A percentile compares a stretch with the other conserved stretches of the same genome.
Conservation (phyloP, 805 yeast genomes). For the Kluyveromyces siamensis region DNA sequence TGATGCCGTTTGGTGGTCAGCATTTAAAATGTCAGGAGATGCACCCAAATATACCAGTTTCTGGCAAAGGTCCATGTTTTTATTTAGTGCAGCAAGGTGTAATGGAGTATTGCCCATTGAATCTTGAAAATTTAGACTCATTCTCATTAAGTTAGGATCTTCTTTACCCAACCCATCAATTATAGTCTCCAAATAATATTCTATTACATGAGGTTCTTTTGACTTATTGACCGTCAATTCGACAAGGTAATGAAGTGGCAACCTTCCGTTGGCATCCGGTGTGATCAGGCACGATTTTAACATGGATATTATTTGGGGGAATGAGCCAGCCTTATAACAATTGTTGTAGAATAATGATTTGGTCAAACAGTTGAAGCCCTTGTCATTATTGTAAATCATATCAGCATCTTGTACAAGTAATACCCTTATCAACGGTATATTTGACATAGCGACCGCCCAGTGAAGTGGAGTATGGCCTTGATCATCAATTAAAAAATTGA, state of each 20-base stretch:
- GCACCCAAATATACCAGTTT: slow-evolving; percentile 26
- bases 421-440: slow-evolving; percentile 48
- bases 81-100: slow-evolving; percentile 52
- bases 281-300: slow-evolving; percentile 58
- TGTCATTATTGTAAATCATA: slow-evolving; percentile 40
- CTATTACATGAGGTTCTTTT: slow-evolving; percentile 39
- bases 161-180: slow-evolving; percentile 33
- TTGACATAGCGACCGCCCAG: slow-evolving; percentile 81
- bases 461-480: slow-evolving; percentile 78
- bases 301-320: slow-evolving; percentile 47
- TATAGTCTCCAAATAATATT: slow-evolving; percentile 46
- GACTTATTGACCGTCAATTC: slow-evolving; percentile 43
- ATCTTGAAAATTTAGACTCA: slow-evolving; percentile 69
- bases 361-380: slow-evolving; percentile 64
- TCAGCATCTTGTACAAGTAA: slow-evolving; percentile 51
- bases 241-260: slow-evolving; percentile 63
- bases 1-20: slow-evolving; percentile 24
- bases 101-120: slow-evolving; percentile 77
- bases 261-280: slow-evolving; percentile 62
- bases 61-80: slow-evolving; percentile 25
- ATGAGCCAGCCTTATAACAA: slow-evolving; percentile 55
- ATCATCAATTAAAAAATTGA: slow-evolving; percentile 61
- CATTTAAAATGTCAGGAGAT: slow-evolving; percentile 21
- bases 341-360: slow-evolving; percentile 64
- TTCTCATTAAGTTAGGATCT: slow-evolving; percentile 39